Base-by-base conservation (phyloP, 768 basidiomycete genomes). In the Amylocystis lapponica region DNA sequence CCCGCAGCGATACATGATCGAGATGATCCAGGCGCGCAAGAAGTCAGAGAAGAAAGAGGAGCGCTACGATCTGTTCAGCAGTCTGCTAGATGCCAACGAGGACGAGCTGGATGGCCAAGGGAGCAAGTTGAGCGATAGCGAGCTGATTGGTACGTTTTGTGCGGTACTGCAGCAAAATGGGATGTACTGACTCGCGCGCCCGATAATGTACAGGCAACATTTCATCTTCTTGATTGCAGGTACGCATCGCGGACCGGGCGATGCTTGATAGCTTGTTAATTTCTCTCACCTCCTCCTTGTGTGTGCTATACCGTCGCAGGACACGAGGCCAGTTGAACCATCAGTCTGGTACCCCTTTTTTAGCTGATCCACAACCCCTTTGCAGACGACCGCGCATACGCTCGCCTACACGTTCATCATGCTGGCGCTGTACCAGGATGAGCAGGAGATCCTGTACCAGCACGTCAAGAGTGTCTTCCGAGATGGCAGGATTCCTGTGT, bases 21-120 rank as follows among this genome's bases (percentile, higher is more conserved):
- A 78, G 52, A 79, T 79, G 76, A 75, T 79, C 34, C 53, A 59
- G 16, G 67, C 64, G 26, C 70, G 76, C 3, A 63, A 65, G 34
- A 40, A 38, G 3, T 55, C 62, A 5, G 62, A 58, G 42, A 59
- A 58, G 40, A 67, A 68, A 41, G 65, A 60, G 39, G 66, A 68
- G 46, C 66, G 67, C 27, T 55, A 73, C 41, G 78, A 81, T 57
- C 59, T 80, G 13, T 74, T 81, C 52, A 72, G 62, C 50, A 72
- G 66, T 50, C 62, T 80, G 17, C 57, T 80, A 27, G 67, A 68
- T 46, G 74, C 75, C 6, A 79, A 73, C 53, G 67, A 70, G 42
- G 61, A 63, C 17, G 51, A 52, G 6, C 27, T 35, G 1, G 52
- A 60, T 19, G 56, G 47, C 4, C 49, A 51, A 13, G n/a, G n/a